Conservation (phyloP, 1,284 basidiomycete species). For the Naganishia cerealis region DNA sequence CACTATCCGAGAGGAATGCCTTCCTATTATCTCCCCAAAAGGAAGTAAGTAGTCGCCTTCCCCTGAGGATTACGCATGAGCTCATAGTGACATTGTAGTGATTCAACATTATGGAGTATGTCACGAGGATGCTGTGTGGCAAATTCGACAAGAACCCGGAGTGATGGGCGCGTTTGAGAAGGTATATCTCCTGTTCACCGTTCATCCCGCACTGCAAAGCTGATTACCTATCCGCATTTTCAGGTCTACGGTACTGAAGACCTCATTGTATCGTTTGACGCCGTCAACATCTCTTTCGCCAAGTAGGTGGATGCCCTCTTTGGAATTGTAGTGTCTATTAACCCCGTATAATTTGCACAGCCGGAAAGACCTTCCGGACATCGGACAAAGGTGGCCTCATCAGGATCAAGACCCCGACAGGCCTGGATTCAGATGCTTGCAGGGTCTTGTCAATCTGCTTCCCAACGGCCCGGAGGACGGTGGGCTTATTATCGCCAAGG, state of each 20-base stretch:
- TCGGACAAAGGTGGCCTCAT: conserved; percentile 25
- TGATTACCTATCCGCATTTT: background rate
- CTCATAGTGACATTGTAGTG: background rate
- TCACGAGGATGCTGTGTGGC: conserved; percentile 14
- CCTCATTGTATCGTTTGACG: conserved; percentile 28
- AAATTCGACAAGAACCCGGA: conserved; percentile 29
- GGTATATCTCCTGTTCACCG: conserved; percentile 19
- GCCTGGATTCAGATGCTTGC: conserved; percentile 25
- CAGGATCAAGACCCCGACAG: conserved; percentile 31
- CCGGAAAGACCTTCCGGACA: conserved; percentile 12
- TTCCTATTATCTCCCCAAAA: conserved; percentile 40
- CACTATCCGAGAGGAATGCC: conserved; percentile 40
- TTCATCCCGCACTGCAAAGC: background rate
- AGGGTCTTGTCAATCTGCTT: conserved; percentile 40
- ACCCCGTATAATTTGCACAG: background rate
- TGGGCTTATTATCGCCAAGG: conserved; percentile 38
- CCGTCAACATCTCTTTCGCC: conserved; percentile 24
- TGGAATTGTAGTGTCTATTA: background rate
- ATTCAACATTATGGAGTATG: conserved; percentile 5
- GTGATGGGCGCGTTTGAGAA: conserved; percentile 38
- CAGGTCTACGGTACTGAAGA: conserved; percentile 28
- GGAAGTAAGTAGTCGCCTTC: conserved; percentile 31
- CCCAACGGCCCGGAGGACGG: conserved; percentile 41
- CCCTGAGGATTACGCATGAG: conserved; percentile 30
- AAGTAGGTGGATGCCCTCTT: conserved; percentile 4